Conservation (phyloP, 2,329 filamentous ascomycete species). For the Tympanopsis confertula region DNA sequence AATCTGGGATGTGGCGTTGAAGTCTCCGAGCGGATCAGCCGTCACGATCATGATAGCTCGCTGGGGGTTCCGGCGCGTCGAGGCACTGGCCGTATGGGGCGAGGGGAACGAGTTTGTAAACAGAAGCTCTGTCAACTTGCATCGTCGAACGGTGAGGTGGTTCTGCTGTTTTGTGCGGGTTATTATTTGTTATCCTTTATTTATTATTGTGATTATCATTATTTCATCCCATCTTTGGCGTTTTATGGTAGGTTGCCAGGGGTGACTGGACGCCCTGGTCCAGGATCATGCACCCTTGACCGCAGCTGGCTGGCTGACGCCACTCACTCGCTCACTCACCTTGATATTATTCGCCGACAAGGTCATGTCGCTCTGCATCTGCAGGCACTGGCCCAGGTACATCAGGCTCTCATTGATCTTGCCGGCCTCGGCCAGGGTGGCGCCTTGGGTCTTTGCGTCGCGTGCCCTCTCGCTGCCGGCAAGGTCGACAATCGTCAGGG, state of each 20-base stretch:
- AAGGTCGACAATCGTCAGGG: slow-evolving; percentile 79
- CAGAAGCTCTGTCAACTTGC: slow-evolving; percentile 73
- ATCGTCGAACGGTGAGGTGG: slow-evolving; percentile 69
- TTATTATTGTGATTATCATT: no score
- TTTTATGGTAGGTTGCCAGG: no score
- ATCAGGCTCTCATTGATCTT: slow-evolving; percentile 98
- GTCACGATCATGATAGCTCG: slow-evolving; percentile 94
- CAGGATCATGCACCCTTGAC: no score
- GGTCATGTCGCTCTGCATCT: slow-evolving; percentile 81
- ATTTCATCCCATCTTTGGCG: no score
- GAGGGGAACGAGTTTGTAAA: slow-evolving; percentile 83
- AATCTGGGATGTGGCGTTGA: slow-evolving; percentile 93
- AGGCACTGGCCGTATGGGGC: slow-evolving; percentile 22
- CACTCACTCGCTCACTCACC: no score
- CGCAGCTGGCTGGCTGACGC: no score
- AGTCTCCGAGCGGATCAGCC: slow-evolving; percentile 83
- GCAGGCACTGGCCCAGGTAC: slow-evolving; percentile 93
- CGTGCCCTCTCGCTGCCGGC: slow-evolving; percentile 88
- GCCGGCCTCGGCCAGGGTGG: slow-evolving; percentile 84
- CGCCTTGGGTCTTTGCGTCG: slow-evolving; percentile 85
- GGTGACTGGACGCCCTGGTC: no score
- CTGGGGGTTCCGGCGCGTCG: slow-evolving; percentile 57
- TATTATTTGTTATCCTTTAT: slow-evolving; percentile 3
- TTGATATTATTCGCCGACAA: no score
- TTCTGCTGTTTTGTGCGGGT: slow-evolving; percentile 37